Conservation (phyloP, 305 asterid genomes). For the Euphrasia arctica region DNA sequence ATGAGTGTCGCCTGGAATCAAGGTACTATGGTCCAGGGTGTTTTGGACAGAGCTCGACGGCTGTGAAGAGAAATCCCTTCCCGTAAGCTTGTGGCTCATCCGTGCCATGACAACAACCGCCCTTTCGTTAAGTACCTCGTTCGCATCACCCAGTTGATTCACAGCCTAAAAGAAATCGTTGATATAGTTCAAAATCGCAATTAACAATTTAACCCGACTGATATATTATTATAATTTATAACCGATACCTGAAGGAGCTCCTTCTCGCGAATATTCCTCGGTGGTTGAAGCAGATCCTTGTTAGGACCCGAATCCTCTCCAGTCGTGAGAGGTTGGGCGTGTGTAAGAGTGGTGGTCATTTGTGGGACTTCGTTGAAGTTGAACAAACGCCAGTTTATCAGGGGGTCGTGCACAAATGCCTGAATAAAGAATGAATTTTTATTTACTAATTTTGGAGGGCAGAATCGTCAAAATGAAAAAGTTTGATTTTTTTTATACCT, state of each 20-base stretch:
- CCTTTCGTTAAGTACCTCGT: slow-evolving; percentile 92
- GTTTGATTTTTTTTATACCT: slow-evolving; percentile 45
- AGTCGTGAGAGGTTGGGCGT: slow-evolving; percentile 54
- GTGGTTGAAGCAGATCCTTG: slow-evolving; percentile 82
- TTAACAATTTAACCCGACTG: neutral
- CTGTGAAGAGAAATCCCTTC: slow-evolving; percentile 80
- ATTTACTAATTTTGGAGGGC: neutral
- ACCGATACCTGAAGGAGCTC: slow-evolving; percentile 82
- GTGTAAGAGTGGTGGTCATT: slow-evolving; percentile 68
- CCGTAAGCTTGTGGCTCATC: slow-evolving; percentile 95
- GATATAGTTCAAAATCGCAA: slow-evolving; percentile 10
- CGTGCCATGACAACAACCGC: slow-evolving; percentile 97
- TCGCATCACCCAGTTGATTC: slow-evolving; percentile 94
- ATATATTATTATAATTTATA: neutral
- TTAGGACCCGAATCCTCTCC: slow-evolving; percentile 60
- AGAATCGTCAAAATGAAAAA: slow-evolving; percentile 10
- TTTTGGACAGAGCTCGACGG: slow-evolving; percentile 62
- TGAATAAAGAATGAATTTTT: slow-evolving; percentile 30
- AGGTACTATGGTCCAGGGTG: slow-evolving; percentile 59
- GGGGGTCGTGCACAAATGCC: slow-evolving; percentile 99
- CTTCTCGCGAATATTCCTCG: slow-evolving; percentile 83
- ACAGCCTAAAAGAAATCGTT: slow-evolving; percentile 60
- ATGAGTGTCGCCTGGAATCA: slow-evolving; percentile 64
- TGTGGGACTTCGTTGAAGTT: slow-evolving; percentile 96
- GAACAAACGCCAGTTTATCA: slow-evolving; percentile 98